Evolutionary conservation across 75 land plant species (phyloP), one percentile per base, ranked within the genome.

Genomic region (Selaginella moellendorffii): DNA sequence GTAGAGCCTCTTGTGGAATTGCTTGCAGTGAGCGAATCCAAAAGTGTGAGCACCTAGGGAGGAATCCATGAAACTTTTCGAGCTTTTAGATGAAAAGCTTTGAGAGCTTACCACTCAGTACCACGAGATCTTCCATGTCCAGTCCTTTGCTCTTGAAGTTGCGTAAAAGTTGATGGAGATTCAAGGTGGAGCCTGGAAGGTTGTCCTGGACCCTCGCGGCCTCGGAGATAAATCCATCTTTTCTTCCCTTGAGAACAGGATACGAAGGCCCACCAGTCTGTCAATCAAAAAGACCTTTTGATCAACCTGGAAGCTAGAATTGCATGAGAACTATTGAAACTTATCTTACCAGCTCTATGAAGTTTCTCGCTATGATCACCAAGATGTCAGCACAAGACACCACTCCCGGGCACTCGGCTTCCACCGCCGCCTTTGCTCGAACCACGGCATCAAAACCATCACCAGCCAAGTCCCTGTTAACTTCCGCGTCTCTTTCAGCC

Each of bases 151-250:
- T 27, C 0, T 66, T 74, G 58, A 89, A 89, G 29, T 72, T 24
- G 5, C 68, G 18, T 19, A 31, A 75, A 23, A 81, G 77, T 71
- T 81, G 79, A 29, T 74, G 46, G 58, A 89, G 54, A 23, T 54
- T 72, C 74, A 73, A 80, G 21, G 31, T 61, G 23, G 87, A 79
- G 28, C 64, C 26, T 1, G 96, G 96, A 8, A 89, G 68, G 65
- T 82, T 77, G 0, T 78, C 83, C 19, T 26, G 27, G 0, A 79
- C 84, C 26, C 69, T 68, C 0, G 80, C 51, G 1, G 82, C 73
- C 29, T 61, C 83, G 2, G 91, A 89, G 24, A 65, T 66, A 52
- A 79, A 27, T n/a, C 96, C 96, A 66, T 89, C 96, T 54, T 61
- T 74, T 10, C 88, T 75, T 17, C 88, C 88, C 28, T 83, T 66